Percentiles rank a stretch among this genome's conserved stretches.
Evolutionary conservation across 2,329 filamentous ascomycete species (phyloP).

Genomic region (Ploettnerulaceae sp.): DNA sequence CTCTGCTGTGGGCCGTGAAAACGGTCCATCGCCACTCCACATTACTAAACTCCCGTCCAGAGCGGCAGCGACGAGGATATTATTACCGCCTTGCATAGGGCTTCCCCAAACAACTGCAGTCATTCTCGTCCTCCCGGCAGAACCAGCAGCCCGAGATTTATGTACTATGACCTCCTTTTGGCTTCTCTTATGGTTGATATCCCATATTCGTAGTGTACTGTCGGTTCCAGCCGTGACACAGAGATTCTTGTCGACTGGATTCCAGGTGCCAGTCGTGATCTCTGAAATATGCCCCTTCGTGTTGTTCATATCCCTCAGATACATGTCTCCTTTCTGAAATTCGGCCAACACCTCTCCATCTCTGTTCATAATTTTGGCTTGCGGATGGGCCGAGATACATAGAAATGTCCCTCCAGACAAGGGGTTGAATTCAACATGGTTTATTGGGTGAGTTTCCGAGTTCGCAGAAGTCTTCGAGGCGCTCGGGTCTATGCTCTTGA

Average conservation of each 20-base stretch:
- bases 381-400: constrained; percentile 81
- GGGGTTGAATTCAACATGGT: constrained; percentile 83
- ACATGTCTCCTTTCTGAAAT: constrained; percentile 98
- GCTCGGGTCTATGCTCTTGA: constrained; percentile 86
- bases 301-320: constrained; percentile 92
- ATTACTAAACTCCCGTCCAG: constrained; percentile 87
- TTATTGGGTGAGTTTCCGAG: constrained; percentile 81
- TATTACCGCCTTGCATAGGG: constrained; percentile 69
- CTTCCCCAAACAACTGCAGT: constrained; percentile 85
- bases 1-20: constrained; percentile 74
- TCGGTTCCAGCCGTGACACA: constrained; percentile 92
- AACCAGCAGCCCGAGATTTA: constrained; percentile 85
- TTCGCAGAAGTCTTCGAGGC: constrained; percentile 64
- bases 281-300: constrained; percentile 96
- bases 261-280: constrained; percentile 85
- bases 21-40: constrained; percentile 87
- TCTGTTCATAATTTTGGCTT: constrained; percentile 82
- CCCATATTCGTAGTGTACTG: constrained; percentile 94
- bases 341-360: constrained; percentile 83
- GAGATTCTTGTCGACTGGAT: constrained; percentile 76
- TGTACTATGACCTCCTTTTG: constrained; percentile 95
- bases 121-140: constrained; percentile 88
- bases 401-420: constrained; percentile 75
- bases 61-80: constrained; percentile 74
- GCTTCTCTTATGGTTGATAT: constrained; percentile 81